phyloP scores from a whole-genome alignment of 2,329 filamentous ascomycete species.

The Pseudogymnoascus sp. region DNA sequence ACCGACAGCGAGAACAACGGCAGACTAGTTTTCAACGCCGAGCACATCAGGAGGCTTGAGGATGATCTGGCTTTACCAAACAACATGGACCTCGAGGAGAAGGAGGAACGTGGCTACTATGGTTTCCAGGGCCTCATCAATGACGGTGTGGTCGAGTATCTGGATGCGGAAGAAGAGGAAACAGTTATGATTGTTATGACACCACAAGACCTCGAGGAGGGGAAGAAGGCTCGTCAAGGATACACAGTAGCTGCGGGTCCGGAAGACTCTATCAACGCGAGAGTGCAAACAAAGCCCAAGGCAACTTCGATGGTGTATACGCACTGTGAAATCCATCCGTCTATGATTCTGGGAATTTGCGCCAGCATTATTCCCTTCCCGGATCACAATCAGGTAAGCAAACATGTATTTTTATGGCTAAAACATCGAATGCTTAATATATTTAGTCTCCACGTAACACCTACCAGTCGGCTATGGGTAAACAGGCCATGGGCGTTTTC shows the following conservation, averaged over 20 bases:
- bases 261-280: slow-evolving; percentile 4
- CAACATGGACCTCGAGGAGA: slow-evolving; percentile 51
- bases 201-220: slow-evolving; percentile 74
- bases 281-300: slow-evolving; percentile 8
- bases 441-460: slow-evolving; percentile 88
- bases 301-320: slow-evolving; percentile 39
- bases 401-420: not conserved
- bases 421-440: slow-evolving; percentile 28
- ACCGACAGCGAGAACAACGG: slow-evolving; percentile 66
- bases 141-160: slow-evolving; percentile 83
- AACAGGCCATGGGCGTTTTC: slow-evolving; percentile 99
- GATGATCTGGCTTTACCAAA: slow-evolving; percentile 59
- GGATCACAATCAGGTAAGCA: slow-evolving; percentile 80
- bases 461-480: slow-evolving; percentile 99
- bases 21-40: slow-evolving; percentile 72
- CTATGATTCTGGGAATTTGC: slow-evolving; percentile 97
- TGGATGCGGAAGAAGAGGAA: slow-evolving; percentile 97
- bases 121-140: slow-evolving; percentile 85
- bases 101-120: slow-evolving; percentile 52
- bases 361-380: slow-evolving; percentile 99
- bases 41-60: slow-evolving; percentile 71
- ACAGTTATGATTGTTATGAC: slow-evolving; percentile 99
- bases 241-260: not conserved
- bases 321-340: slow-evolving; percentile 97
- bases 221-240: not conserved